Conservation (phyloP, 345 rosid species). For the Heritiera fomes region DNA sequence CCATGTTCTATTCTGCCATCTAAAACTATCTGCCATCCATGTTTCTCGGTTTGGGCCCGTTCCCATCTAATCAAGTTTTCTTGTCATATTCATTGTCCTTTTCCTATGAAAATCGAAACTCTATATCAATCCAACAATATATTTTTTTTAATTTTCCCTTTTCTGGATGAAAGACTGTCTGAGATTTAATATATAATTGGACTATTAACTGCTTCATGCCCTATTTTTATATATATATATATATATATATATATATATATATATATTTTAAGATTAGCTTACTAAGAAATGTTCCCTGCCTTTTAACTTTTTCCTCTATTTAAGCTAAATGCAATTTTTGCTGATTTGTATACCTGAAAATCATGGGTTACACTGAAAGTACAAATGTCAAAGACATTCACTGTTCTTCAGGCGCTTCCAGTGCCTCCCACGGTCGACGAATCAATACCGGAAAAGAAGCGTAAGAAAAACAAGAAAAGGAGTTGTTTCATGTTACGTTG, state of each 20-base stretch:
- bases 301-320: background rate
- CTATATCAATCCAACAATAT: background rate
- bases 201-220: background rate
- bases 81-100: background rate
- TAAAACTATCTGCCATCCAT: too few species aligned
- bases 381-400: background rate
- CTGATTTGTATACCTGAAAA: background rate
- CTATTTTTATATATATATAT: too few species aligned
- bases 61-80: too few species aligned
- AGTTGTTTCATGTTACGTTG: slow-evolving; percentile 9
- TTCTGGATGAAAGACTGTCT: background rate
- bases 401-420: background rate
- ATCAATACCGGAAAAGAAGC: background rate
- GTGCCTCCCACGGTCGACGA: background rate
- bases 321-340: background rate
- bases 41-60: too few species aligned
- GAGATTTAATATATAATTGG: background rate
- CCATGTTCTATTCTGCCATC: too few species aligned
- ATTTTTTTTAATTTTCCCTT: background rate
- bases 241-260: too few species aligned
- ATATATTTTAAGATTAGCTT: background rate
- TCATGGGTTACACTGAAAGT: background rate
- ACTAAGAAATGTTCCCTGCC: background rate
- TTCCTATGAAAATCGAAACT: background rate
- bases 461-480: slow-evolving; percentile 3